Evolutionary conservation across 352 stramenopile genomes (phyloP).

Genomic region (Aphanomyces cochlioides): DNA sequence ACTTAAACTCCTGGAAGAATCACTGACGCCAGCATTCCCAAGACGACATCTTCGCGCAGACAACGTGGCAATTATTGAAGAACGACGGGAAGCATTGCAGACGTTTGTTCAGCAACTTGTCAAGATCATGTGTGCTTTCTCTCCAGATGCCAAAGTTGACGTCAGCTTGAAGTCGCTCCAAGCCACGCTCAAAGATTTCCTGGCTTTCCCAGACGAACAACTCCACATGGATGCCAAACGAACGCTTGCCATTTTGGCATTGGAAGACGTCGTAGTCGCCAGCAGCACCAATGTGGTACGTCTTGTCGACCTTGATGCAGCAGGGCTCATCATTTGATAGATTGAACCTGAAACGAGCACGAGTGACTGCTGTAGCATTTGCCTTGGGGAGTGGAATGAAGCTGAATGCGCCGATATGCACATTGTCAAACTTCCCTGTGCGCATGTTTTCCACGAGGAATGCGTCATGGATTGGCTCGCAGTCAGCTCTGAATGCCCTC

Average conservation of each 20-base stretch:
- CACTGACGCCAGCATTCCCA: conserved; percentile 54
- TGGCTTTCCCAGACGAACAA: conserved; percentile 82
- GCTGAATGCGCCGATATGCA: conserved; percentile 79
- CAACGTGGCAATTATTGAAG: conserved; percentile 68
- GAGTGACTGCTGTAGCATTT: conserved; percentile 83
- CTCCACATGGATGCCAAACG: conserved; percentile 82
- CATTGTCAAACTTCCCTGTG: conserved; percentile 75
- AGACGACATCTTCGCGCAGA: conserved; percentile 68
- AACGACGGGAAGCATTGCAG: conserved; percentile 62
- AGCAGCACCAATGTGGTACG: conserved; percentile 60
- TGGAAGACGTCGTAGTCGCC: conserved; percentile 79
- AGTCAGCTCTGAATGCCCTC: conserved; percentile 72
- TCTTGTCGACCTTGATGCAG: conserved; percentile 30
- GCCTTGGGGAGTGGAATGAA: conserved; percentile 76
- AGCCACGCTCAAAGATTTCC: conserved; percentile 69
- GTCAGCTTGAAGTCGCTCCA: conserved; percentile 50
- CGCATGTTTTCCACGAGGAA: conserved; percentile 82
- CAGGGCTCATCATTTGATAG: not conserved
- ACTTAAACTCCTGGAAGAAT: conserved; percentile 50
- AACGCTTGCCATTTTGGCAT: conserved; percentile 72
- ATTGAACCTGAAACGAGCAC: conserved; percentile 14
- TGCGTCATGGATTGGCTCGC: conserved; percentile 84
- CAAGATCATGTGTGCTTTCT: conserved; percentile 76
- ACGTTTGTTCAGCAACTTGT: conserved; percentile 77
- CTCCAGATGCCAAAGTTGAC: conserved; percentile 17